These are phyloP conservation scores for Artemisia tridentata DNA, from an alignment of 129 eudicot species.

Conservation along the genomic window DNA sequence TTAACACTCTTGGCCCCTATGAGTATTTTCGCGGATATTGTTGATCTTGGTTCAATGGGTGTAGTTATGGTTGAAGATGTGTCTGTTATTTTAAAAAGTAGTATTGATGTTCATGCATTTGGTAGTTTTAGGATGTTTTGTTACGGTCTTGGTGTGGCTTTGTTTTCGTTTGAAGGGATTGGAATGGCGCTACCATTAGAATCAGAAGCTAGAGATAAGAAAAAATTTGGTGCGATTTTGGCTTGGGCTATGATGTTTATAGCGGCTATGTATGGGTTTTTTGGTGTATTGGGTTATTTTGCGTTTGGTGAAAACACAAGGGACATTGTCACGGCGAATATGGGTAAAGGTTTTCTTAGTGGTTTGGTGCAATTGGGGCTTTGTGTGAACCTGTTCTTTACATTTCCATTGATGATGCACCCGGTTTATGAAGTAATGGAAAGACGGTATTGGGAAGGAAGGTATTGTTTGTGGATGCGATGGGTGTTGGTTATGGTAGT, in stretches of 20 bases:
- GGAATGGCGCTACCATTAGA: slow-evolving; percentile 67
- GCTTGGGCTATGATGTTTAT: slow-evolving; percentile 45
- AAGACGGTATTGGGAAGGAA: slow-evolving; percentile 55
- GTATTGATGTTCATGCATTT: slow-evolving; percentile 32
- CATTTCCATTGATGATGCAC: slow-evolving; percentile 69
- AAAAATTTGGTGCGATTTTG: slow-evolving; percentile 37
- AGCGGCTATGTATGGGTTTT: slow-evolving; percentile 45
- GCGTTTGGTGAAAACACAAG: slow-evolving; percentile 56
- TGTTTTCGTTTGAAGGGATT: slow-evolving; percentile 63
- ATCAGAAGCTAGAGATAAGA: slow-evolving; percentile 49
- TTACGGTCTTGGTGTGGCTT: slow-evolving; percentile 60
- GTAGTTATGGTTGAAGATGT: slow-evolving; percentile 49
- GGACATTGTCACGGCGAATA: slow-evolving; percentile 50
- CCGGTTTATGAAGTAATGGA: slow-evolving; percentile 70
- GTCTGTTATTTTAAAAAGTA: slow-evolving; percentile 2
- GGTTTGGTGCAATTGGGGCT: slow-evolving; percentile 52
- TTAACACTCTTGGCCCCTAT: slow-evolving; percentile 60
- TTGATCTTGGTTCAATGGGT: slow-evolving; percentile 52
- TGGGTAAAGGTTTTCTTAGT: slow-evolving; percentile 49
- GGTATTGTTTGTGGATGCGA: slow-evolving; percentile 59
- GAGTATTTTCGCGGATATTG: slow-evolving; percentile 61
- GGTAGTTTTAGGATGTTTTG: slow-evolving; percentile 40
- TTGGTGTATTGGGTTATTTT: slow-evolving; percentile 54
- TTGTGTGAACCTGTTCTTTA: slow-evolving; percentile 53
- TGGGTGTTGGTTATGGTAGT: slow-evolving; percentile 56